phyloP scores from a whole-genome alignment of 1,139 yeast species.

The Blastobotrys apis region DNA sequence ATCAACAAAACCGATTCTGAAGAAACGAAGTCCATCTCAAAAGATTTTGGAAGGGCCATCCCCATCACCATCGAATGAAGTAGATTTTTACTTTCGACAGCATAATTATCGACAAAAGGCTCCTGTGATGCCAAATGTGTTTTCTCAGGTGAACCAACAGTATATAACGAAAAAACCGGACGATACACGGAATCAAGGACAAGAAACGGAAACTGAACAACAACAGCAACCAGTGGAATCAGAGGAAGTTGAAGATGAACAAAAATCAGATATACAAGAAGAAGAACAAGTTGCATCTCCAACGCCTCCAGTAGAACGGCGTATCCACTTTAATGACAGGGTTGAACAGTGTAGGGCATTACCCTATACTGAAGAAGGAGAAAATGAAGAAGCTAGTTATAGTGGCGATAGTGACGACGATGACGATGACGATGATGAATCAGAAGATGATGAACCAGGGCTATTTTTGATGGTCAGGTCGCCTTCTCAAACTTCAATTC shows the following conservation, averaged over 20 bases:
- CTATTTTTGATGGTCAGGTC: conserved; percentile 53
- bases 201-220: background rate
- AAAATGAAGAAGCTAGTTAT: conserved; percentile 10
- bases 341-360: conserved; percentile 86
- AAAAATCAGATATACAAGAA: no score
- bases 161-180: background rate
- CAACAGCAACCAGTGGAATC: background rate
- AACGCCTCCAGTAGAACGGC: conserved; percentile 30
- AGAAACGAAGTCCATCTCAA: conserved; percentile 75
- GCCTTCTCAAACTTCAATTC: conserved; percentile 36
- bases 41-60: conserved; percentile 48
- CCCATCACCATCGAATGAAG: conserved; percentile 12
- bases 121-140: conserved; percentile 22
- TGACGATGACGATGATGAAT: conserved; percentile 42
- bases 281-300: background rate
- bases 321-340: conserved; percentile 85
- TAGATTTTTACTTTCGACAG: conserved; percentile 32
- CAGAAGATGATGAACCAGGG: conserved; percentile 66
- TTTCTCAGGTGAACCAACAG: conserved; percentile 7
- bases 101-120: conserved; percentile 38
- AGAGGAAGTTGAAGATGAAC: background rate
- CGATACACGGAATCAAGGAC: background rate
- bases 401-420: conserved; percentile 35
- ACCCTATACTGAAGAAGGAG: conserved; percentile 36
- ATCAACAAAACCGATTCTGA: conserved; percentile 67